Evolutionary conservation across 1,284 basidiomycete species (phyloP).

Genomic region (Ganoderma resinaceum): DNA sequence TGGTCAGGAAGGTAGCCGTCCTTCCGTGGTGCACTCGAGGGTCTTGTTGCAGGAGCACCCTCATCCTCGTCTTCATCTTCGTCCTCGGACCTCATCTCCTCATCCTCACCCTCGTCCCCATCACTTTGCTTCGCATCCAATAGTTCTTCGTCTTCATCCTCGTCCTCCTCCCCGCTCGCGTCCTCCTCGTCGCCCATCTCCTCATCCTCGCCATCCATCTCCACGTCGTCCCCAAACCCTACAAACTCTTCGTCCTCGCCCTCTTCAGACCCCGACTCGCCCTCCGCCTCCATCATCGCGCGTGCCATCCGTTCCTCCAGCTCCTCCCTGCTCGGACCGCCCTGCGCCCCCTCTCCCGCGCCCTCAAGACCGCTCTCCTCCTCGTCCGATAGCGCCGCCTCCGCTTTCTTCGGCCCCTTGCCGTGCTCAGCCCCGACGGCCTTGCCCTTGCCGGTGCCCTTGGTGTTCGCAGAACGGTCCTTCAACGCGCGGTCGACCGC

Average conservation of each 20-base stretch:
- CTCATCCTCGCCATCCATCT: slow-evolving; percentile 6
- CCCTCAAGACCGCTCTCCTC: slow-evolving; percentile 21
- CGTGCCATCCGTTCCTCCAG: slow-evolving; percentile 42
- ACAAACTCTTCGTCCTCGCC: not conserved
- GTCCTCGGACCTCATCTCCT: slow-evolving; percentile 6
- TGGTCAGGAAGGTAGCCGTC: slow-evolving; percentile 45
- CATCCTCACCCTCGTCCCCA: slow-evolving; percentile 17
- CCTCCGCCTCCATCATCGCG: slow-evolving; percentile 42
- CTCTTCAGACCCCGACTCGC: slow-evolving; percentile 29
- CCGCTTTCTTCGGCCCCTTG: slow-evolving; percentile 23
- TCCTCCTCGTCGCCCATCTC: slow-evolving; percentile 7
- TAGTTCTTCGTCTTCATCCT: slow-evolving; percentile 49
- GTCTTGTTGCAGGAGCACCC: slow-evolving; percentile 1
- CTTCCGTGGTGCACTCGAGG: slow-evolving; percentile 11
- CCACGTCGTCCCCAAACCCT: slow-evolving; percentile 7
- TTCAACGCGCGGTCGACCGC: slow-evolving; percentile 39
- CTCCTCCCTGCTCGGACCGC: slow-evolving; percentile 23
- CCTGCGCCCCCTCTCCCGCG: slow-evolving; percentile 8
- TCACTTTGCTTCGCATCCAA: not conserved
- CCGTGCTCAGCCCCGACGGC: slow-evolving; percentile 17
- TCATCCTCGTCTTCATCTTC: slow-evolving; percentile 14
- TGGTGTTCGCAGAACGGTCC: slow-evolving; percentile 34
- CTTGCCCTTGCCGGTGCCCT: slow-evolving; percentile 26
- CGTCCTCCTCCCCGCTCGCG: slow-evolving; percentile 57
- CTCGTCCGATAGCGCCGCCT: slow-evolving; percentile 6